Evolutionary conservation across 2,329 filamentous ascomycete genomes (phyloP).

Genomic region (Colletotrichum spinosum): DNA sequence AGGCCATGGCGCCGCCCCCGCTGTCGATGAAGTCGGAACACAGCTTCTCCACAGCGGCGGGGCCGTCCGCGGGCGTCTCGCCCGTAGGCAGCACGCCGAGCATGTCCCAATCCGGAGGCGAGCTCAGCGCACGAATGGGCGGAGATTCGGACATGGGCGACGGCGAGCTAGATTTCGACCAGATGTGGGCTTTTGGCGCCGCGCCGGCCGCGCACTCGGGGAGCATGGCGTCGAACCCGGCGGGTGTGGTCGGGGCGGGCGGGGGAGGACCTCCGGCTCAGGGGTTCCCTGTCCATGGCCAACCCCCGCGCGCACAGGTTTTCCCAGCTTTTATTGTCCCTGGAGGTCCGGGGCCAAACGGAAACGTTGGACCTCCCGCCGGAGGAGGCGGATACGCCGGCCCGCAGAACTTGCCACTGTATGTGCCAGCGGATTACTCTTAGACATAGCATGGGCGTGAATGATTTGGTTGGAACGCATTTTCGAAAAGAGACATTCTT

Average conservation of each 20-base stretch:
- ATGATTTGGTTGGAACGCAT: too few relatives aligned
- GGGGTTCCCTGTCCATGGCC: slow-evolving; percentile 16
- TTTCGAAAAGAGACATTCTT: too few relatives aligned
- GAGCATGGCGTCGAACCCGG: neutral
- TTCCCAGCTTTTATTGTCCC: slow-evolving; percentile 20
- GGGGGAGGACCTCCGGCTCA: slow-evolving; percentile 7
- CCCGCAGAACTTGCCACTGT: slow-evolving; percentile 28
- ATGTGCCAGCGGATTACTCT: slow-evolving; percentile 31
- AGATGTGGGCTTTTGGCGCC: slow-evolving; percentile 45
- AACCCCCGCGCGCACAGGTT: slow-evolving; percentile 10
- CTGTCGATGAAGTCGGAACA: slow-evolving; percentile 32
- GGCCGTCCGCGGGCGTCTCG: slow-evolving; percentile 30
- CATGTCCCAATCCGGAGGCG: slow-evolving; percentile 31
- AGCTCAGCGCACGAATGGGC: slow-evolving; percentile 29
- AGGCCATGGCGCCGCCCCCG: slow-evolving; percentile 31
- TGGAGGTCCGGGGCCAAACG: slow-evolving; percentile 8
- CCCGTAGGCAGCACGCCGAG: slow-evolving; percentile 35
- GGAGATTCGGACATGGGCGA: slow-evolving; percentile 43
- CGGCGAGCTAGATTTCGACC: slow-evolving; percentile 51
- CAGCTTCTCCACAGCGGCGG: slow-evolving; percentile 21
- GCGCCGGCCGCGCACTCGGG: neutral
- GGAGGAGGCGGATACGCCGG: slow-evolving; percentile 13
- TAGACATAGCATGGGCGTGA: neutral
- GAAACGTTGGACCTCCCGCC: neutral
- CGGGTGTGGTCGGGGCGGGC: neutral